Evolutionary conservation across 2,329 filamentous ascomycete species (phyloP), one percentile per base, ranked within the genome.

Genomic region (Tolypocladium inflatum): DNA sequence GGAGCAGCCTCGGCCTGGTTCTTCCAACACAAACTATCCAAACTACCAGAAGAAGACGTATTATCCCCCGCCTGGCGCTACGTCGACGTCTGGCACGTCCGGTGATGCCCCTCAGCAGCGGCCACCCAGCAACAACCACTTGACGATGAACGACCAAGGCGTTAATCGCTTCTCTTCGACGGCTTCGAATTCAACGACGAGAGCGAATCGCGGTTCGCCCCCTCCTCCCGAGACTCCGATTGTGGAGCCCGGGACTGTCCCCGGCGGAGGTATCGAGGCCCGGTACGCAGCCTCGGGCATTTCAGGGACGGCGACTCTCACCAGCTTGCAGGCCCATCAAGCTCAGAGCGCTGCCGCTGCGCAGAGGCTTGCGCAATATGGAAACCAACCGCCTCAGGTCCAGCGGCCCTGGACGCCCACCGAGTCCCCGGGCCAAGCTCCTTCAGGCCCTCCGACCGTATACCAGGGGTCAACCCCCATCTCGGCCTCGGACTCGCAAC

Each of bases 201-300:
- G 90, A 63, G 94, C 94, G 23, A 92, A 89, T 68, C 84, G 94
- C 65, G 94, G 94, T 50, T 97, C 93, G 35, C 94, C 94, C 6
- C 93, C 94, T 5, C 94, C 94, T 1, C 94, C 94, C 10, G 93
- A 97, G 71, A 97, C 94, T 0, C 91, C 94, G 38, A 81, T 93
- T 61, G 82, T 88, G 37, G 89, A 88, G 45, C 89, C 88, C 1
- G 85, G 84, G 21, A 79, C 78, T 56, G 79, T 85, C n/a, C 84
- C 87, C 2, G 85, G 85, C 57, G 90, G 89, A 45, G 90, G 90
- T 58, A 96, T 97, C 65, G 92, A 96, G 71, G 90, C 91, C 55
- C 85, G 91, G 57, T 97, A 95, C 79, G 92, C 92, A 3, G 91
- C 91, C 3, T 89, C 91, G 35, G 92, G 92, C 41, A 96, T 96